Conservation (phyloP, 2,329 filamentous ascomycete species). For the Aspergillus uvarum region DNA sequence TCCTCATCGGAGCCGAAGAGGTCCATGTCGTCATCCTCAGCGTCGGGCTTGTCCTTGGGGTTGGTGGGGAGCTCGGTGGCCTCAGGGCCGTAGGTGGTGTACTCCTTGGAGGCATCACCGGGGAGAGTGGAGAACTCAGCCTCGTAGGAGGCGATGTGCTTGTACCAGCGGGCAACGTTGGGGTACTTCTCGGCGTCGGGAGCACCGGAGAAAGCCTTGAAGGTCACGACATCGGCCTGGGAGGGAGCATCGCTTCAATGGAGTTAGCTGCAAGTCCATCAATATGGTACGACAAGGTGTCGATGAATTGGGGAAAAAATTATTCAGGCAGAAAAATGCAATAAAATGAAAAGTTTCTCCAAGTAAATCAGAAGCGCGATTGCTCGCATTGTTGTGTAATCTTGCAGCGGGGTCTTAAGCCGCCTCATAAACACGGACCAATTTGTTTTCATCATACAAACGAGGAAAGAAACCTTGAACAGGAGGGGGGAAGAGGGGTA, state of each 20-base stretch:
- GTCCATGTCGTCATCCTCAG: constrained; percentile 80
- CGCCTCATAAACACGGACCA: constrained; percentile 96
- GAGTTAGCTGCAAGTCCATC: constrained; percentile 14
- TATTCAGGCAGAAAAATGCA: constrained; percentile 16
- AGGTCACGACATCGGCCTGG: constrained; percentile 94
- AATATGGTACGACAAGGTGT: neutral
- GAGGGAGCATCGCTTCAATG: constrained; percentile 63
- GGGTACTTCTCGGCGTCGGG: constrained; percentile 87
- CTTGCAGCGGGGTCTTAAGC: constrained; percentile 85
- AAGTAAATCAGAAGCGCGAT: constrained; percentile 70
- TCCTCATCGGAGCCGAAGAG: constrained; percentile 91
- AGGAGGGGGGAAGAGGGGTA: constrained; percentile 25
- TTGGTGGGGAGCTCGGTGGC: constrained; percentile 73
- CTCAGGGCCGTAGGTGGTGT: constrained; percentile 90
- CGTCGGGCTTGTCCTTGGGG: constrained; percentile 78
- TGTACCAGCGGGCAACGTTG: constrained; percentile 96
- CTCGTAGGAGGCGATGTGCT: constrained; percentile 93
- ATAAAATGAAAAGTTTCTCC: constrained; percentile 11
- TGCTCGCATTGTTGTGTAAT: constrained; percentile 71
- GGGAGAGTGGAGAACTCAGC: constrained; percentile 87
- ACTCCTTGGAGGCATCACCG: constrained; percentile 85
- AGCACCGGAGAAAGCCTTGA: constrained; percentile 77
- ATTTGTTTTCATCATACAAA: constrained; percentile 74
- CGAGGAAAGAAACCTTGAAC: constrained; percentile 20
- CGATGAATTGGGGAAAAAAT: constrained; percentile 12